Percentiles rank a stretch among this genome's conserved stretches.
Conservation (phyloP, 306 rosid genomes). For the Vicia sativa region DNA sequence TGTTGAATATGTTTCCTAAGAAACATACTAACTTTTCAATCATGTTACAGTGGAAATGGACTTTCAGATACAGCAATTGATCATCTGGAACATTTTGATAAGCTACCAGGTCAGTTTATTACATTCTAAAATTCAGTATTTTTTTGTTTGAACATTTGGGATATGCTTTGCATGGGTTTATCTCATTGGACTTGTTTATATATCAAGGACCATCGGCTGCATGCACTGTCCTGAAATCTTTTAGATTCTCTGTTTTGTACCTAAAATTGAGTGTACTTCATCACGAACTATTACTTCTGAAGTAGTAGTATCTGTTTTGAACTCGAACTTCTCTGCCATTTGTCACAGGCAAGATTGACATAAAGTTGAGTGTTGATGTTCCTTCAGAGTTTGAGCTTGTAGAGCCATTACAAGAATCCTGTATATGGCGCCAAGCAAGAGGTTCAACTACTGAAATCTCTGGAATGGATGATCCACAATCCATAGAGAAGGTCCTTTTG, state of each 20-base stretch:
- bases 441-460: conserved; percentile 75
- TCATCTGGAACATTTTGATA: conserved; percentile 68
- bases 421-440: conserved; percentile 82
- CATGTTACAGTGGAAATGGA: conserved; percentile 58
- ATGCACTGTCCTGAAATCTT: conserved; percentile 13
- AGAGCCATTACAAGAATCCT: conserved; percentile 75
- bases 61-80: conserved; percentile 52
- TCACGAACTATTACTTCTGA: conserved; percentile 2
- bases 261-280: not conserved
- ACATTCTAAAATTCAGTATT: conserved; percentile 33
- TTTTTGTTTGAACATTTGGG: conserved; percentile 37
- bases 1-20: conserved; percentile 18
- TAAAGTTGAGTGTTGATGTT: conserved; percentile 59
- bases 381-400: conserved; percentile 72
- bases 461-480: conserved; percentile 53
- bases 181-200: conserved; percentile 9
- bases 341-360: conserved; percentile 65
- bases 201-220: conserved; percentile 8
- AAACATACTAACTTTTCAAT: conserved; percentile 32
- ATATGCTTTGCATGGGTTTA: conserved; percentile 1
- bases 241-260: conserved; percentile 6
- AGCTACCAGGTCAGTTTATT: conserved; percentile 73
- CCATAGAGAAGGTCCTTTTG: conserved; percentile 61
- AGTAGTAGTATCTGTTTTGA: conserved; percentile 19
- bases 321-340: conserved; percentile 22